Conservation (phyloP, 495 filamentous ascomycete species). For the Aspergillus wentii region DNA sequence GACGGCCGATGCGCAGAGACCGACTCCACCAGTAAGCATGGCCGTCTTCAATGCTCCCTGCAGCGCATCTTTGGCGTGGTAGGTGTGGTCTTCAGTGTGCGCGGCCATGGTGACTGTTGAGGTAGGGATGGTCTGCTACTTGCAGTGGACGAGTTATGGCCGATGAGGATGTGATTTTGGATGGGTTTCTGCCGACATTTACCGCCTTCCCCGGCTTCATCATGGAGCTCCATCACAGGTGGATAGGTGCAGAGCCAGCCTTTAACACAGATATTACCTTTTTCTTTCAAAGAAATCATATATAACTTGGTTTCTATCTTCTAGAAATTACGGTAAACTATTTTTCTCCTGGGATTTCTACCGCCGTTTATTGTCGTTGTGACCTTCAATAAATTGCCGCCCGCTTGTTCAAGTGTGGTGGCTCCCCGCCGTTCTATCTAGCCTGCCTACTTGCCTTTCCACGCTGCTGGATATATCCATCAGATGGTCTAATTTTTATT, state of each 20-base stretch:
- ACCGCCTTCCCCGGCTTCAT: constrained; percentile 22
- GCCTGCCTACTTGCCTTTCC: too few relatives aligned
- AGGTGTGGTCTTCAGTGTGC: constrained; percentile 48
- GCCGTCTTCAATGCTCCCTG: constrained; percentile 57
- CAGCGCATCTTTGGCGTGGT: constrained; percentile 78
- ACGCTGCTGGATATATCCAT: too few relatives aligned
- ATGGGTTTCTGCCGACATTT: constrained; percentile 23
- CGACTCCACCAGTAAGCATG: constrained; percentile 59
- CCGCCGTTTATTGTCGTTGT: too few relatives aligned
- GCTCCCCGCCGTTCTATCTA: constrained; percentile 9
- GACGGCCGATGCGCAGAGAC: constrained; percentile 67
- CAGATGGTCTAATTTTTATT: too few relatives aligned
- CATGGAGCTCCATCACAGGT: constrained; percentile 13
- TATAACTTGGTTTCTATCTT: too few relatives aligned
- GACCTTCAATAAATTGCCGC: constrained; percentile 10
- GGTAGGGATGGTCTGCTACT: constrained; percentile 20
- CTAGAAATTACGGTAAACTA: too few relatives aligned
- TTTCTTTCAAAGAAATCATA: too few relatives aligned
- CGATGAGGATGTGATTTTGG: constrained; percentile 29
- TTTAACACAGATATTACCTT: too few relatives aligned
- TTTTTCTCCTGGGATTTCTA: too few relatives aligned
- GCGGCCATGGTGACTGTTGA: constrained; percentile 42
- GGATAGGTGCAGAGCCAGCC: too few relatives aligned
- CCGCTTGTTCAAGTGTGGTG: too few relatives aligned
- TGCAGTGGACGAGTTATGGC: constrained; percentile 11